phyloP scores from a whole-genome alignment of 2,329 filamentous ascomycete genomes.

The Chaetomium strumarium region DNA sequence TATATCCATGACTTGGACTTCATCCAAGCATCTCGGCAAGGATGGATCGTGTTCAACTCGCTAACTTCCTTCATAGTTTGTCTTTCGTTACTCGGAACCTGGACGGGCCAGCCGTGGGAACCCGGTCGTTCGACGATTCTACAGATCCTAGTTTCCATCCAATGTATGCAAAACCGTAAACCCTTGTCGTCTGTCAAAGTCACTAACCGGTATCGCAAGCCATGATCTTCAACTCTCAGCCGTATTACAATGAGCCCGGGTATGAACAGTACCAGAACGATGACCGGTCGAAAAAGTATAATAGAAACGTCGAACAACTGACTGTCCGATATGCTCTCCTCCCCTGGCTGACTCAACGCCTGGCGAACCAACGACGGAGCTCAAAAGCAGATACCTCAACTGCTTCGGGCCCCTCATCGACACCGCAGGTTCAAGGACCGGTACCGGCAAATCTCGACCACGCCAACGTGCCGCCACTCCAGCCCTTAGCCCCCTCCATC shows the following conservation, averaged over 20 bases:
- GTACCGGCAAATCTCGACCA: too few species aligned
- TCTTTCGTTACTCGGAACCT: constrained; percentile 44
- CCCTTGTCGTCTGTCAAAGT: background rate
- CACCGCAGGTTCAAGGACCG: too few species aligned
- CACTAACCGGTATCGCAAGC: constrained; percentile 17
- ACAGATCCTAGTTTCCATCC: constrained; percentile 50
- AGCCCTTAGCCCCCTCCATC: too few species aligned
- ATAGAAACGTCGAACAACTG: constrained; percentile 23
- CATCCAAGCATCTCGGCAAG: too few species aligned
- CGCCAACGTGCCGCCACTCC: too few species aligned
- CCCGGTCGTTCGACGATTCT: constrained; percentile 42
- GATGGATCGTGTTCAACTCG: background rate
- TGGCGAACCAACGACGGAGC: background rate
- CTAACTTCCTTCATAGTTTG: constrained; percentile 34
- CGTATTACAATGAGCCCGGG: constrained; percentile 51
- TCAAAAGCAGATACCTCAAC: too few species aligned
- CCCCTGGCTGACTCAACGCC: constrained; percentile 23
- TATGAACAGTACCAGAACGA: constrained; percentile 24
- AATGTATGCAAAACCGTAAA: constrained; percentile 28
- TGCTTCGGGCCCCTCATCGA: too few species aligned
- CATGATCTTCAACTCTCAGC: constrained; percentile 50
- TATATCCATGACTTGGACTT: background rate
- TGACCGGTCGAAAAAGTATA: constrained; percentile 27
- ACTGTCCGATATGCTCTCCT: constrained; percentile 30
- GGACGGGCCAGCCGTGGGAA: constrained; percentile 43